Base-by-base conservation (phyloP, 83 land plant genomes). In the Picea abies region DNA sequence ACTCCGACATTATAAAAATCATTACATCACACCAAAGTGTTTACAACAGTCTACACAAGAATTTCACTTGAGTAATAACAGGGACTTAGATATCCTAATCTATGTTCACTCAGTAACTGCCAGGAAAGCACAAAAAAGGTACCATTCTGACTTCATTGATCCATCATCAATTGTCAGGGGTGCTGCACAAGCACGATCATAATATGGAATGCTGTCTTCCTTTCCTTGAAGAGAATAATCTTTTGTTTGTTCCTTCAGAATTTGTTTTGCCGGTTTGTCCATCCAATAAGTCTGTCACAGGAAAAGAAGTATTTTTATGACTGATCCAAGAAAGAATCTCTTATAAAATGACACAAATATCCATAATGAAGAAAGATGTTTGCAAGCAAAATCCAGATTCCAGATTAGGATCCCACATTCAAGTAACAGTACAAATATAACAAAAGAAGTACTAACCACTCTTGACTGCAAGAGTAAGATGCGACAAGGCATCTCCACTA, bases 271-370 rank as follows among this genome's bases (percentile, higher is more conserved):
- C 82, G 97, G 95, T 68, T 88, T 90, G 80, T 97, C 99, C 85
- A 97, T 82, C 98, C 99, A 95, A 82, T 91, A 95, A 69, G 98
- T 86, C 99, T 95, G 82, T 82, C 84, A 19, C 19, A 15, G 39
- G 83, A 80, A 60, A 39, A 52, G 39, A 60, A 76, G 49, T n/a
- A 60, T 29, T 23, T 10, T 49, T 49, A 75, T 22, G 47, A 52
- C 4, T 49, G 20, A 41, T 56, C 78, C n/a, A 17, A 8, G 4
- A 47, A 16, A 75, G 23, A 75, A 52, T 22, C 52, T 71, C 44
- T 41, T 71, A 10, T 39, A 29, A 71, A 71, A 71, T 20, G 44
- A 71, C 41, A 39, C 9, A 71, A 56, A 37, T 37, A 7, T 17
- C 19, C 15, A 5, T 39, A 12, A 11, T 71, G 52, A 71, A 20